Evolutionary conservation across 495 filamentous ascomycete genomes (phyloP).

Genomic region (Penicillium manginii): DNA sequence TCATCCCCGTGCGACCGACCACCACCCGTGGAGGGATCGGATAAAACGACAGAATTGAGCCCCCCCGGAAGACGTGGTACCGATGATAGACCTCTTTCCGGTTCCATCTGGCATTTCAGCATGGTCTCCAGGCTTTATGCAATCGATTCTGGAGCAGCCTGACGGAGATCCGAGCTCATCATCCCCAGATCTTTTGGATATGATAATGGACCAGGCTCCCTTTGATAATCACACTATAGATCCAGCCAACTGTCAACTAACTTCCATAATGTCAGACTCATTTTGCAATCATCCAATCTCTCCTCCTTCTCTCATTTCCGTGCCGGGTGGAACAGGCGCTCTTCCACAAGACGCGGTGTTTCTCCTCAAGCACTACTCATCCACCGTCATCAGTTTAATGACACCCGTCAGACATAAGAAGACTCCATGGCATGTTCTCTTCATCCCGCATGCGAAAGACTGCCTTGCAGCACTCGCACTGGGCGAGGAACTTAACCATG

Average conservation of each 20-base stretch:
- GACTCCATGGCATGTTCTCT: slow-evolving; percentile 30
- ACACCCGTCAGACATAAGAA: slow-evolving; percentile 27
- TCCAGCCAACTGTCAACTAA: slow-evolving; percentile 5
- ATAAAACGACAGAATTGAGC: slow-evolving; percentile 7
- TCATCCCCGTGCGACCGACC: background rate
- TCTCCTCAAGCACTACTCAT: slow-evolving; percentile 25
- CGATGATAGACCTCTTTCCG: background rate
- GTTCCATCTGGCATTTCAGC: background rate
- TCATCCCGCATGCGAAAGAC: slow-evolving; percentile 28
- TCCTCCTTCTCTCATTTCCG: slow-evolving; percentile 3
- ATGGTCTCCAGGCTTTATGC: slow-evolving; percentile 19
- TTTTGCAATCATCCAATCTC: slow-evolving; percentile 9
- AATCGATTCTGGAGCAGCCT: slow-evolving; percentile 17
- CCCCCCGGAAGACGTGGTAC: slow-evolving; percentile 10
- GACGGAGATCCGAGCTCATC: slow-evolving; percentile 6
- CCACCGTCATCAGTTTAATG: slow-evolving; percentile 26
- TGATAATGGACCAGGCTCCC: slow-evolving; percentile 7
- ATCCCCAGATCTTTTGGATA: slow-evolving; percentile 12
- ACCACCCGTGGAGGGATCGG: background rate
- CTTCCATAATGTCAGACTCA: slow-evolving; percentile 3
- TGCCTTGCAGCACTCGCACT: slow-evolving; percentile 28
- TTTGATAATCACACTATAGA: background rate
- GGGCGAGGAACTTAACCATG: slow-evolving; percentile 24
- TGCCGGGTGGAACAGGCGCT: slow-evolving; percentile 5
- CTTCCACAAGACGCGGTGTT: slow-evolving; percentile 29